Evolutionary conservation across 192 early-diverging fungal species (phyloP).

Genomic region (Radiomyces spectabilis): DNA sequence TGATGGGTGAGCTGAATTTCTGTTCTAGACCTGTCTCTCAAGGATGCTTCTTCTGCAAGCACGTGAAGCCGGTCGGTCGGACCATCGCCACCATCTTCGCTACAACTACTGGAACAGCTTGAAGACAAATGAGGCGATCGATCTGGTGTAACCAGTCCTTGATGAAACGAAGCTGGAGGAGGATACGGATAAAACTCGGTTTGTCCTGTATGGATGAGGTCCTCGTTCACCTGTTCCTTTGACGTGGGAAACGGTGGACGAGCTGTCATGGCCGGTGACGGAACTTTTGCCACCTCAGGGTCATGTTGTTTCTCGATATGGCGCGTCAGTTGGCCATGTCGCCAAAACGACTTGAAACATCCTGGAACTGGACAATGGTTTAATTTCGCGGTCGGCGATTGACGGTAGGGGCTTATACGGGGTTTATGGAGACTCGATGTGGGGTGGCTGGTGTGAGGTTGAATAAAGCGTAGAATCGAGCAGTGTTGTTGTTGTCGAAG

Average conservation of each 20-base stretch:
- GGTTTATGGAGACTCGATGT: neutral
- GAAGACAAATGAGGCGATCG: neutral
- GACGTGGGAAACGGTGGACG: neutral
- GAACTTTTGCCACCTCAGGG: slow-evolving; percentile 1
- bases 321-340: slow-evolving; percentile 20
- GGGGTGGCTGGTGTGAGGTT: neutral
- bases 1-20: neutral
- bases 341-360: slow-evolving; percentile 31
- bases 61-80: neutral
- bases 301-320: slow-evolving; percentile 30
- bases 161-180: neutral
- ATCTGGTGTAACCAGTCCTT: neutral
- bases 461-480: slow-evolving; percentile 25
- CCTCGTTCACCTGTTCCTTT: neutral
- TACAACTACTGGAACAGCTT: neutral
- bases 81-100: neutral
- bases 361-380: slow-evolving; percentile 22
- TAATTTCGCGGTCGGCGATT: slow-evolving; percentile 13
- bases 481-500: slow-evolving; percentile 24
- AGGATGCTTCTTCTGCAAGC: neutral
- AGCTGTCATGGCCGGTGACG: slow-evolving; percentile 2
- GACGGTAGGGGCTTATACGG: slow-evolving; percentile 18
- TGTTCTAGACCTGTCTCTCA: no score
- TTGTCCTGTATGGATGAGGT: neutral
- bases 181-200: neutral